Percentiles rank a stretch among this genome's conserved stretches.
Conservation (phyloP, 768 basidiomycete species). For the Tylopilus plumbeoviolaceoides region DNA sequence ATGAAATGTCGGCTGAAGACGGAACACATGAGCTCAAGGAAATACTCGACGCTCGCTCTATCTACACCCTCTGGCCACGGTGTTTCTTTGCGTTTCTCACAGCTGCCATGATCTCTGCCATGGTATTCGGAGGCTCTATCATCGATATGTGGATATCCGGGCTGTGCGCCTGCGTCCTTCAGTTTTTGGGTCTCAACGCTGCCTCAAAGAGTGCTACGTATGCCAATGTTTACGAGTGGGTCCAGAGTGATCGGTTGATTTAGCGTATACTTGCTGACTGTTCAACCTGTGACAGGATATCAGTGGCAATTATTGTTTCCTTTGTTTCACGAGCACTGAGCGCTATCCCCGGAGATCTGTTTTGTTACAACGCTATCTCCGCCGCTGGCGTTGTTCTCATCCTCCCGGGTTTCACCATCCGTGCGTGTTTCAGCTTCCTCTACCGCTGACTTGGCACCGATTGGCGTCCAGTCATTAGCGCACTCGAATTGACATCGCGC, state of each 20-base stretch:
- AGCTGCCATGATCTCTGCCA: slow-evolving; percentile 76
- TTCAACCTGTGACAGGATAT: slow-evolving; percentile 50
- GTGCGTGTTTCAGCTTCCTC: slow-evolving; percentile 41
- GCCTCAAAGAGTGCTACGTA: slow-evolving; percentile 86
- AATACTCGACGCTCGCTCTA: slow-evolving; percentile 58
- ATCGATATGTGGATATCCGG: slow-evolving; percentile 84
- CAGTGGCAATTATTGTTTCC: slow-evolving; percentile 78
- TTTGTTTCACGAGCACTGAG: slow-evolving; percentile 78
- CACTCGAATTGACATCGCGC: slow-evolving; percentile 76
- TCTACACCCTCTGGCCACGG: slow-evolving; percentile 63
- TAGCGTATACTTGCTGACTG: neutral
- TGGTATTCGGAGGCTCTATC: slow-evolving; percentile 77
- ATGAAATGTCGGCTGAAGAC: slow-evolving; percentile 67
- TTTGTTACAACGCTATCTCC: slow-evolving; percentile 89
- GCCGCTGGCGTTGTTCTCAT: slow-evolving; percentile 90
- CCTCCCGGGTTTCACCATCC: slow-evolving; percentile 79
- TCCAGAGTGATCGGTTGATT: slow-evolving; percentile 7
- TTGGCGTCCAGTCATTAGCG: slow-evolving; percentile 55
- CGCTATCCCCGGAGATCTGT: slow-evolving; percentile 66
- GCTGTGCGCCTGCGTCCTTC: slow-evolving; percentile 60
- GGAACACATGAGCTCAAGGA: slow-evolving; percentile 66
- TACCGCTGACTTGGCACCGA: neutral
- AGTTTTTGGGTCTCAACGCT: slow-evolving; percentile 76
- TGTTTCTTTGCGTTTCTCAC: slow-evolving; percentile 74
- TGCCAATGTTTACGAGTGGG: slow-evolving; percentile 95